These are phyloP conservation scores for Dalbergia cochinchinensis DNA, from an alignment of 306 rosid species.

Conservation along the genomic window DNA sequence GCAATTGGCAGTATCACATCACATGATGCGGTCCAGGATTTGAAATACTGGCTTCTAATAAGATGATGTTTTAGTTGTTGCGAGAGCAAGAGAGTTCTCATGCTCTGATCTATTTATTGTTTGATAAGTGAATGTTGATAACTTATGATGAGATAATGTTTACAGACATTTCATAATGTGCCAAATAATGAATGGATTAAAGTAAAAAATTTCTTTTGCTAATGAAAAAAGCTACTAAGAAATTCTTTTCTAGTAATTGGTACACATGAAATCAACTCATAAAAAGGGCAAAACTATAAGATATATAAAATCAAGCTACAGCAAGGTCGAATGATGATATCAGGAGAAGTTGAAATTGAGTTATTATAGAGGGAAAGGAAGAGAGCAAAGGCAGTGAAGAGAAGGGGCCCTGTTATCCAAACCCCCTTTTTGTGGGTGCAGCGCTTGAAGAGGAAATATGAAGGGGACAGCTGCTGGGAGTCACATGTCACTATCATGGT, in stretches of 20 bases:
- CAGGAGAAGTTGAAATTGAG: conserved; percentile 40
- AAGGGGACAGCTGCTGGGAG: conserved; percentile 62
- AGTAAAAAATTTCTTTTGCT: too few relatives aligned
- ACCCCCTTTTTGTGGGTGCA: conserved; percentile 87
- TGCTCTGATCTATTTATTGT: too few relatives aligned
- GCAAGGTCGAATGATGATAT: conserved; percentile 18
- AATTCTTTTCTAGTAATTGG: conserved; percentile 18
- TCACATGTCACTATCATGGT: conserved; percentile 74
- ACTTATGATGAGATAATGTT: too few relatives aligned
- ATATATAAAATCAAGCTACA: neutral
- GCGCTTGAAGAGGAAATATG: conserved; percentile 72
- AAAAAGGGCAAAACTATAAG: neutral
- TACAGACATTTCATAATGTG: too few relatives aligned
- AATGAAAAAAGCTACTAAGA: neutral
- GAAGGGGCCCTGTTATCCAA: conserved; percentile 67
- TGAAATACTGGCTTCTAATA: neutral
- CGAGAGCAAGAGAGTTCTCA: too few relatives aligned
- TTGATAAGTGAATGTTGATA: too few relatives aligned
- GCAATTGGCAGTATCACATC: too few relatives aligned
- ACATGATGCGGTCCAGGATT: too few relatives aligned
- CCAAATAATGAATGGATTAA: too few relatives aligned
- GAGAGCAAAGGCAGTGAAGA: conserved; percentile 61
- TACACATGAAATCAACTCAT: neutral
- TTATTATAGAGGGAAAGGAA: conserved; percentile 1
- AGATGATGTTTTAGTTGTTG: too few relatives aligned